Percentiles rank a stretch among this genome's conserved stretches.
Evolutionary conservation across 768 basidiomycete genomes (phyloP).

Genomic region (Arthromyces matolae): DNA sequence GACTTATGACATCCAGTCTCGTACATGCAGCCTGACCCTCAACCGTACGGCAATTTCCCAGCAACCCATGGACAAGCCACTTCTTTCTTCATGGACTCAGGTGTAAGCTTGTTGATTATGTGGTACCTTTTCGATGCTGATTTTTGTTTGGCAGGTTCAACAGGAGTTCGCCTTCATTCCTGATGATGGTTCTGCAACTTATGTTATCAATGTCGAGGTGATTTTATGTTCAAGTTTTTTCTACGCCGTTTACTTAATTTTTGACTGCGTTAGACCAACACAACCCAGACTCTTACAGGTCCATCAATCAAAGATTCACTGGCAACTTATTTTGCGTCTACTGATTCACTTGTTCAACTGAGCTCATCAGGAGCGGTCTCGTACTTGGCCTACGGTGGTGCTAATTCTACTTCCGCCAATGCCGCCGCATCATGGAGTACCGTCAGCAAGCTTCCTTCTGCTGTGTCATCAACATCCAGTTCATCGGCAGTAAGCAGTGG

Average conservation of each 20-base stretch:
- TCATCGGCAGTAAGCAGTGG: neutral
- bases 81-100: conserved; percentile 59
- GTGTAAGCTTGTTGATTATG: conserved; percentile 42
- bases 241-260: neutral
- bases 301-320: conserved; percentile 56
- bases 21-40: conserved; percentile 72
- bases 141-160: conserved; percentile 43
- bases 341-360: conserved; percentile 62
- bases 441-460: conserved; percentile 41
- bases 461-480: conserved; percentile 34
- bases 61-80: conserved; percentile 63
- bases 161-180: conserved; percentile 77
- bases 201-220: conserved; percentile 68
- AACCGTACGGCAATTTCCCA: conserved; percentile 67
- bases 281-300: conserved; percentile 56
- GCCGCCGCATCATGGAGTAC: conserved; percentile 44
- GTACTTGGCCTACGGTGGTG: conserved; percentile 57
- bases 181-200: conserved; percentile 65
- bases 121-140: neutral
- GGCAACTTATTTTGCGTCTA: conserved; percentile 63
- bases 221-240: neutral
- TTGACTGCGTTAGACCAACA: conserved; percentile 46
- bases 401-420: conserved; percentile 41
- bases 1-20: conserved; percentile 46
- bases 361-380: conserved; percentile 55